Evolutionary conservation across 2,329 filamentous ascomycete species (phyloP).

Genomic region (Scytalidium sp.): DNA sequence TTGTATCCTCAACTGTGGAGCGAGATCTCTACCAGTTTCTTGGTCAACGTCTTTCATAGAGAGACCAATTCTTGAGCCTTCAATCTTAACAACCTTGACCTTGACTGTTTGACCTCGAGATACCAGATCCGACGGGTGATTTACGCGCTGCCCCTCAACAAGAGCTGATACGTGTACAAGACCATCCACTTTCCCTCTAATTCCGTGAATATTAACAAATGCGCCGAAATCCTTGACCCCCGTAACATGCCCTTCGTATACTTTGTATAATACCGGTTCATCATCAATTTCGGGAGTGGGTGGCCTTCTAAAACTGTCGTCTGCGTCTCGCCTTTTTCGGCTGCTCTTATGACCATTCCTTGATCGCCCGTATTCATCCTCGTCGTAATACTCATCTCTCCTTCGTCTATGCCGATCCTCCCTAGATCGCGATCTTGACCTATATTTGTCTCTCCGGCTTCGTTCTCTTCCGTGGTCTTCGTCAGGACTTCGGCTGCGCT

Average conservation of each 20-base stretch:
- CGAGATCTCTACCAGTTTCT: conserved; percentile 76
- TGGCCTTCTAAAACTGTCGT: conserved; percentile 62
- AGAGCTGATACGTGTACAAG: conserved; percentile 92
- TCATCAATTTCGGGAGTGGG: conserved; percentile 79
- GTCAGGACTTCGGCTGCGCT: conserved; percentile 51
- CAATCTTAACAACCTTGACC: conserved; percentile 87
- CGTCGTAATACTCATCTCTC: conserved; percentile 48
- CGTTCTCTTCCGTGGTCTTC: conserved; percentile 32
- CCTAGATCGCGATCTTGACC: conserved; percentile 51
- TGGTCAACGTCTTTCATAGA: conserved; percentile 99
- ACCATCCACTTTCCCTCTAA: conserved; percentile 86
- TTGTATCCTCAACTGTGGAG: conserved; percentile 72
- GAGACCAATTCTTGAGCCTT: conserved; percentile 76
- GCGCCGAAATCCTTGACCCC: conserved; percentile 94
- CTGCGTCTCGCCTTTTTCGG: conserved; percentile 40
- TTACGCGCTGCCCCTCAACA: conserved; percentile 78
- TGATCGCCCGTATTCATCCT: conserved; percentile 57
- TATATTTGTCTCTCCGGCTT: conserved; percentile 36
- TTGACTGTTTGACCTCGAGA: conserved; percentile 79
- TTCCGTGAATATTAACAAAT: conserved; percentile 87
- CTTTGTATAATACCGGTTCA: conserved; percentile 74
- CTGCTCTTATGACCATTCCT: conserved; percentile 37
- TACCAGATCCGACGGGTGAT: conserved; percentile 87
- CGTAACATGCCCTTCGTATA: conserved; percentile 87
- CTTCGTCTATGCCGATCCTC: conserved; percentile 34